These are phyloP conservation scores for Leucoagaricus sp. DNA, from an alignment of 1,284 basidiomycete species.

Conservation along the genomic window DNA sequence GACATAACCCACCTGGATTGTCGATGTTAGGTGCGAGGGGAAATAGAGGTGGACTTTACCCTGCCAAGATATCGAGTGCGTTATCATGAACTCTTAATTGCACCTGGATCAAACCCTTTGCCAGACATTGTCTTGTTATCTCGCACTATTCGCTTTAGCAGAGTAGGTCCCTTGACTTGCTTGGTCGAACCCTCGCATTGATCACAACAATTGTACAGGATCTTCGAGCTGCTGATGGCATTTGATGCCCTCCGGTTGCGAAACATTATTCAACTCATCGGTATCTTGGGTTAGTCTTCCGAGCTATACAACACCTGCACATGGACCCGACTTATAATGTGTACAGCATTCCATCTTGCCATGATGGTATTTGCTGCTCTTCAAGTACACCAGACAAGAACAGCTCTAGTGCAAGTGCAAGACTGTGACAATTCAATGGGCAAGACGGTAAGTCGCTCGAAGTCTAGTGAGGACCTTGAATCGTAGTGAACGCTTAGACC, in stretches of 20 bases:
- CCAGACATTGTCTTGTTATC: conserved; percentile 82
- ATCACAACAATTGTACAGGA: conserved; percentile 35
- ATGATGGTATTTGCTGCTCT: conserved; percentile 72
- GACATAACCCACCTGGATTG: not conserved
- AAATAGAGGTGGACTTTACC: conserved; percentile 61
- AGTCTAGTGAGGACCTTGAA: not conserved
- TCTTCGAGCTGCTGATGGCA: conserved; percentile 74
- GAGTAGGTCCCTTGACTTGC: conserved; percentile 51
- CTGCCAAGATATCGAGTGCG: conserved; percentile 59
- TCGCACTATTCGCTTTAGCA: conserved; percentile 78
- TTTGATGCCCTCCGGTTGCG: conserved; percentile 73
- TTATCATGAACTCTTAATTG: not conserved
- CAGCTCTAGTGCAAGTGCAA: conserved; percentile 48
- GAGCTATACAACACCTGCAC: not conserved
- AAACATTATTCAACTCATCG: conserved; percentile 76
- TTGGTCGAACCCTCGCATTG: conserved; percentile 1
- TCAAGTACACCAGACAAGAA: conserved; percentile 70
- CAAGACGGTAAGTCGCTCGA: not conserved
- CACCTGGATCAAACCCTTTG: no score
- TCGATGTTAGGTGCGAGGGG: conserved; percentile 6
- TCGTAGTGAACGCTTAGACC: conserved; percentile 14
- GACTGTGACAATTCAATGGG: conserved; percentile 19
- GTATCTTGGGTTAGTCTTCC: conserved; percentile 59
- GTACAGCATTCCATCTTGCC: conserved; percentile 69
- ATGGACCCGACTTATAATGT: not conserved